A percentile compares a stretch with the other conserved stretches of the same genome.
phyloP scores from a whole-genome alignment of 2,329 filamentous ascomycete species.

The Fusarium sp. region DNA sequence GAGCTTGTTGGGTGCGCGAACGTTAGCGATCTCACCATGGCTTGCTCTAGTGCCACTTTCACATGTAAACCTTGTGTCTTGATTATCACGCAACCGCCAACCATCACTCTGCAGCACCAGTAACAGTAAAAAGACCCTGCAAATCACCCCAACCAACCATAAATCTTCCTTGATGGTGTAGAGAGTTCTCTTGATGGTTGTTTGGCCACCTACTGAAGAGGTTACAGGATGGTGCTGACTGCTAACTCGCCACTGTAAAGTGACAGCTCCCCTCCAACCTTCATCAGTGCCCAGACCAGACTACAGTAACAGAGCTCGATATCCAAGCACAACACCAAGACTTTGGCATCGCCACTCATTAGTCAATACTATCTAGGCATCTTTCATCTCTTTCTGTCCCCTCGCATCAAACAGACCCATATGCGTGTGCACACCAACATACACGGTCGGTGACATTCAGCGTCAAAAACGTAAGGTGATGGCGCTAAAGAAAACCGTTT shows the following conservation, averaged over 20 bases:
- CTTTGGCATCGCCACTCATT: constrained; percentile 29
- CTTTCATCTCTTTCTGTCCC: constrained; percentile 19
- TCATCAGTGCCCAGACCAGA: constrained; percentile 13
- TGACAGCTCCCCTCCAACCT: constrained; percentile 4
- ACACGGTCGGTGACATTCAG: neutral
- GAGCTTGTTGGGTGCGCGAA: constrained; percentile 9
- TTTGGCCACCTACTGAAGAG: constrained; percentile 3
- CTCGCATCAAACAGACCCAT: constrained; percentile 11
- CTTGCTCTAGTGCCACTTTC: constrained; percentile 15
- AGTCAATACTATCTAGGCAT: constrained; percentile 19
- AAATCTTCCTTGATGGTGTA: constrained; percentile 2
- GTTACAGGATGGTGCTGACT: constrained; percentile 7
- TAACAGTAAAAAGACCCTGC: constrained; percentile 3
- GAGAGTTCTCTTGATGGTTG: neutral
- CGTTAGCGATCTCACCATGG: constrained; percentile 23
- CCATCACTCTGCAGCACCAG: neutral
- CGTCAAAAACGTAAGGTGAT: constrained; percentile 11
- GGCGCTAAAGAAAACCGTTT: constrained; percentile 15
- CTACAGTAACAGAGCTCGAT: neutral
- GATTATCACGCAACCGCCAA: constrained; percentile 1
- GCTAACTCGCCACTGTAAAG: constrained; percentile 17
- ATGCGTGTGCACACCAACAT: constrained; percentile 9
- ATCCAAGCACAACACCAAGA: constrained; percentile 25
- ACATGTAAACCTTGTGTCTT: constrained; percentile 8
- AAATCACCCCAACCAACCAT: constrained; percentile 23